phyloP scores from a whole-genome alignment of 306 rosid genomes.

The Lagenaria siceraria region DNA sequence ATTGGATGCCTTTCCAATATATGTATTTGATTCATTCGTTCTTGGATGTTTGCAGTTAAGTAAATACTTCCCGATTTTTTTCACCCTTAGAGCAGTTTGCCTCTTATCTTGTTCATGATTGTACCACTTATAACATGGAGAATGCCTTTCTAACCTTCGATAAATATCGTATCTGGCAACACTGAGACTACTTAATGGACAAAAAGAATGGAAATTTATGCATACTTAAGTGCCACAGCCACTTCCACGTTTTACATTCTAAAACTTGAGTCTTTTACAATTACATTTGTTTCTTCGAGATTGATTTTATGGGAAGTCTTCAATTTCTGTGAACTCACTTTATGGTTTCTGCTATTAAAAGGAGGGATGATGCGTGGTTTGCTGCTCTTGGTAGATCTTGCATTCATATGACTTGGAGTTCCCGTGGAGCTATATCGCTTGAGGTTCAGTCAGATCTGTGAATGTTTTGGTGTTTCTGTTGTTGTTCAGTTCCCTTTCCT shows the following conservation, averaged over 20 bases:
- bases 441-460: constrained; percentile 33
- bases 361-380: constrained; percentile 95
- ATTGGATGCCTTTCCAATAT: no score
- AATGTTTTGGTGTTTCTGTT: background rate
- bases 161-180: background rate
- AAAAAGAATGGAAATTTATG: background rate
- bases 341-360: constrained; percentile 14
- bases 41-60: background rate
- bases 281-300: background rate
- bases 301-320: background rate
- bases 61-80: background rate
- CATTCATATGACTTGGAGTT: constrained; percentile 87
- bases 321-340: constrained; percentile 5
- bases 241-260: background rate
- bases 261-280: background rate
- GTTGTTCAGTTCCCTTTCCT: background rate
- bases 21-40: background rate
- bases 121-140: background rate
- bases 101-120: background rate
- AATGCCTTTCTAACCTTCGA: background rate
- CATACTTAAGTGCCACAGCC: background rate
- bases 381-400: constrained; percentile 78
- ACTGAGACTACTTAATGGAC: background rate
- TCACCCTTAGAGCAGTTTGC: background rate
- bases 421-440: constrained; percentile 77